A percentile compares a stretch with the other conserved stretches of the same genome.
phyloP scores from a whole-genome alignment of 257 asterid species.

The Asclepias syriaca region DNA sequence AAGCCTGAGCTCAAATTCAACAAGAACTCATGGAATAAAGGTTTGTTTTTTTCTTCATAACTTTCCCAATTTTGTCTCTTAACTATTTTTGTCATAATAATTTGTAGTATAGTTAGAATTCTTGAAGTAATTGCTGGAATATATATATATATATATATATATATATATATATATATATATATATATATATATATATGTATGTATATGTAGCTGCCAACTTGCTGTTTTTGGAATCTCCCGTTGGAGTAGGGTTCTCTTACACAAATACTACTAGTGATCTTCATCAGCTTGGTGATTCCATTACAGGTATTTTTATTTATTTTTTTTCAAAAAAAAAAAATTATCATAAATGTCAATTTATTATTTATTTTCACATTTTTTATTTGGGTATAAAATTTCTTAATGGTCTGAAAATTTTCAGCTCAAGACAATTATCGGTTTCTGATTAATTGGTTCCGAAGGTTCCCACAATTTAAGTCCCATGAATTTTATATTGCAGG shows the following conservation, averaged over 20 bases:
- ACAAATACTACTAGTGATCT: slow-evolving; percentile 67
- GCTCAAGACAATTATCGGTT: slow-evolving; percentile 72
- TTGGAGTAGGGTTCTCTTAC: slow-evolving; percentile 90
- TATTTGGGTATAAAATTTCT: not conserved
- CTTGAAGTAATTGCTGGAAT: too few relatives aligned
- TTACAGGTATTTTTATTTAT: slow-evolving; percentile 39
- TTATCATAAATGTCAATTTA: not conserved
- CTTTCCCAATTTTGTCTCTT: too few relatives aligned
- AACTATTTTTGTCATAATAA: too few relatives aligned
- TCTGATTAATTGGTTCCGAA: slow-evolving; percentile 64
- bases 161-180: too few relatives aligned
- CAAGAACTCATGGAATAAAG: slow-evolving; percentile 69
- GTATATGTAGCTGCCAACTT: slow-evolving; percentile 56
- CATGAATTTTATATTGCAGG: slow-evolving; percentile 82
- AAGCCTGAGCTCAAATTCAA: slow-evolving; percentile 64
- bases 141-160: too few relatives aligned
- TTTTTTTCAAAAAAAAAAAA: too few relatives aligned
- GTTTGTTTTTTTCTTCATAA: slow-evolving; percentile 3
- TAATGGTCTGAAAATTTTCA: slow-evolving; percentile 15
- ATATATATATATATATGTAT: too few relatives aligned
- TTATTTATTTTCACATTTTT: not conserved
- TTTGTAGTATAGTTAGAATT: too few relatives aligned
- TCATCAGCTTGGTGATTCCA: slow-evolving; percentile 51
- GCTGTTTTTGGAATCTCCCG: slow-evolving; percentile 78
- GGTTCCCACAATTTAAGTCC: slow-evolving; percentile 78